Evolutionary conservation across 495 filamentous ascomycete genomes (phyloP), one percentile per base, ranked within the genome.

Genomic region (Penicillium canescens): DNA sequence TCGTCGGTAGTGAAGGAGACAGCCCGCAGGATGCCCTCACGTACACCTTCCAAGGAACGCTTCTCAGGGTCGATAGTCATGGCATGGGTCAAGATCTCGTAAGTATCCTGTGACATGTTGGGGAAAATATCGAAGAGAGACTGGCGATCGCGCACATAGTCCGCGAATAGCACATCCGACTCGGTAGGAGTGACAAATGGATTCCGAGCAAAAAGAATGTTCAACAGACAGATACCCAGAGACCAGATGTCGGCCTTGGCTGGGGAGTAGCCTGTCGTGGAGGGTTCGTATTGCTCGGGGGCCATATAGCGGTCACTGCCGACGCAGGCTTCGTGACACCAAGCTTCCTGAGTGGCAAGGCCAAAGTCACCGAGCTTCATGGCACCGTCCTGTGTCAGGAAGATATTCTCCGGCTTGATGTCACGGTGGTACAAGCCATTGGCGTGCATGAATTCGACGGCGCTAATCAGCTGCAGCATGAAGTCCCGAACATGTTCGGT

Each of bases 321-420:
- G 42, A 98, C 94, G 54, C 87, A 91, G 34, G 85, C 86, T 72
- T 98, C 94, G 61, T 88, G 85, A 39, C 87, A 92, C 92, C 91
- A 96, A 59, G 79, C 69, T 31, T 95, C 90, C 3, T 82, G 84
- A 8, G 93, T 96, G 41, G 91, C 92, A 41, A 98, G 79, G 50
- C 94, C 94, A 67, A 98, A 95, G 70, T 98, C 94, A 62, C 94
- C 94, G 35, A 98, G 86, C 74, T 98, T 98, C 86, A 96, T 89
- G 39, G 86, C 80, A 21, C 95, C 92, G 45, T 85, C 82, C 53
- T 91, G 81, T 57, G 83, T 88, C 55, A 98, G 79, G 73, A 98
- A 98, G 72, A 98, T 96, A 75, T 98, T 98, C 80, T 98, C 94
- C 7, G 94, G 94, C 77, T 98, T 98, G 82, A 98, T 97, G 71